These are phyloP conservation scores for Nephelium lappaceum DNA, from an alignment of 345 rosid species.

Conservation along the genomic window DNA sequence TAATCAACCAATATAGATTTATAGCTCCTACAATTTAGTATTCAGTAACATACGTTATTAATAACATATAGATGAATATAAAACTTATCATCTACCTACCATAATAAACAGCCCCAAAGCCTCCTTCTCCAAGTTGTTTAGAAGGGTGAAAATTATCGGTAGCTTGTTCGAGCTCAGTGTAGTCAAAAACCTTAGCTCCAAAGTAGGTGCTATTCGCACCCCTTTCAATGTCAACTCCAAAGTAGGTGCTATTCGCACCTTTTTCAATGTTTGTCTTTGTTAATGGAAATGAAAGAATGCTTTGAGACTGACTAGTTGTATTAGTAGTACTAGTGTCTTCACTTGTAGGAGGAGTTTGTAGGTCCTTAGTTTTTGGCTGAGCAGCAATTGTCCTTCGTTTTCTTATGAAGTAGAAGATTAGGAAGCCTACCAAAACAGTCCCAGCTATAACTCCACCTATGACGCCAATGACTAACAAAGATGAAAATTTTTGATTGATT, in stretches of 20 bases:
- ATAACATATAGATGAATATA: background rate
- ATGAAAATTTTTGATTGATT: no score
- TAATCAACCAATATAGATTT: no score
- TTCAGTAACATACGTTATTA: background rate
- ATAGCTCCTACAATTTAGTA: no score
- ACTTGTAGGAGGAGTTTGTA: constrained; percentile 42
- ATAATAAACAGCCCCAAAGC: constrained; percentile 79
- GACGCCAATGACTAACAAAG: no score
- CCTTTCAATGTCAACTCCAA: constrained; percentile 37
- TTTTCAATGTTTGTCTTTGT: constrained; percentile 48
- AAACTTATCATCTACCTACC: constrained; percentile 42
- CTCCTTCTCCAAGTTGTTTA: constrained; percentile 86
- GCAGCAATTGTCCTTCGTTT: no score
- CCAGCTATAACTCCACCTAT: no score
- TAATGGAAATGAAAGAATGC: constrained; percentile 48
- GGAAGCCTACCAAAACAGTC: no score
- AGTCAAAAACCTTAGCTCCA: constrained; percentile 57
- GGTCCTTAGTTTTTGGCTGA: no score
- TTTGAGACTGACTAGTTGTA: constrained; percentile 42
- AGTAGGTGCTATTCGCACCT: constrained; percentile 47
- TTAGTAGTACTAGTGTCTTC: constrained; percentile 38
- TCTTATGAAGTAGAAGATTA: no score
- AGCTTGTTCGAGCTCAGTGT: constrained; percentile 76
- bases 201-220: no score
- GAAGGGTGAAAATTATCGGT: constrained; percentile 69